Conservation (phyloP, 2,329 filamentous ascomycete species). For the Pseudopithomyces maydicus region DNA sequence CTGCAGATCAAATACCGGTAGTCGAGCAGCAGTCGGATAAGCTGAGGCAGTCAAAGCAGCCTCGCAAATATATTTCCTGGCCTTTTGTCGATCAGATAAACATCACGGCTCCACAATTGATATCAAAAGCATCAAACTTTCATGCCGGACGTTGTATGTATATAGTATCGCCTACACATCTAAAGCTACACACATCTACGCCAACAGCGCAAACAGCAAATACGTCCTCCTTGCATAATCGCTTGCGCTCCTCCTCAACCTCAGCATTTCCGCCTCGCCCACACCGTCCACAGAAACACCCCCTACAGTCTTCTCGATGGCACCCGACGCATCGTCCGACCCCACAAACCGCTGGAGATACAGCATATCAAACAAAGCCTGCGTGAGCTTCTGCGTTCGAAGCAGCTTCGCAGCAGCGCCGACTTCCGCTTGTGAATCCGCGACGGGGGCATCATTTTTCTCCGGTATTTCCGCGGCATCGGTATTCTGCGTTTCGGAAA, state of each 20-base stretch:
- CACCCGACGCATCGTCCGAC: neutral
- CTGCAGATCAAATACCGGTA: too few species aligned
- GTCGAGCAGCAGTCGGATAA: too few species aligned
- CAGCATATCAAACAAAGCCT: slow-evolving; percentile 50
- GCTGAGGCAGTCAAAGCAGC: too few species aligned
- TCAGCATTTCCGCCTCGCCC: slow-evolving; percentile 55
- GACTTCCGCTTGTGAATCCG: neutral
- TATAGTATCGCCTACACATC: too few species aligned
- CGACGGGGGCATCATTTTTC: neutral
- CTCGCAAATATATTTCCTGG: too few species aligned
- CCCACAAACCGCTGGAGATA: slow-evolving; percentile 47
- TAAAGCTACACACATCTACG: slow-evolving; percentile 21
- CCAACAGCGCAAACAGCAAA: slow-evolving; percentile 78
- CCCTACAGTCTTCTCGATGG: slow-evolving; percentile 51
- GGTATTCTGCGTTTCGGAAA: slow-evolving; percentile 10
- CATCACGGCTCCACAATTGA: too few species aligned
- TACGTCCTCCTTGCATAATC: slow-evolving; percentile 86
- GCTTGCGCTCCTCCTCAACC: slow-evolving; percentile 65
- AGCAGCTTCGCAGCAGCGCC: slow-evolving; percentile 14
- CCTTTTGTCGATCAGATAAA: too few species aligned
- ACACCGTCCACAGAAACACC: slow-evolving; percentile 42
- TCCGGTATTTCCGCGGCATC: neutral
- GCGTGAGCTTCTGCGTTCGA: slow-evolving; percentile 37
- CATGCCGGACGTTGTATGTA: neutral
- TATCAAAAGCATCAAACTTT: too few species aligned